Evolutionary conservation across 2,329 filamentous ascomycete species (phyloP).

Genomic region (Curvularia verruculosa): DNA sequence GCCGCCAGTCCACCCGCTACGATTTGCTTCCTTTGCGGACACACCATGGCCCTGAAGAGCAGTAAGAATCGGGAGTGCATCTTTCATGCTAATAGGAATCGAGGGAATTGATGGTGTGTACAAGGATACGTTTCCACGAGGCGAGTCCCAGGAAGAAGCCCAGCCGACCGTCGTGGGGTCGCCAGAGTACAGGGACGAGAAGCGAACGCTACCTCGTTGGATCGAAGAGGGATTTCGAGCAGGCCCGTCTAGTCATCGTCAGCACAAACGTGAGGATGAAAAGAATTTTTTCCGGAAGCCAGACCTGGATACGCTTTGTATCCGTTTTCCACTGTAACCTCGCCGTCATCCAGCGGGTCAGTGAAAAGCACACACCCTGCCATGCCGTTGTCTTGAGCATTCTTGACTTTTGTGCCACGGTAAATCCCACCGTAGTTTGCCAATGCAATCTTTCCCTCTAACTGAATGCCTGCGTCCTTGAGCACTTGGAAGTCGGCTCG

Average conservation of each 20-base stretch:
- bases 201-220: constrained; percentile 59
- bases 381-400: constrained; percentile 54
- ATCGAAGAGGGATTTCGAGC: constrained; percentile 55
- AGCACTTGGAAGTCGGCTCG: constrained; percentile 54
- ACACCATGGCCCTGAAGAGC: constrained; percentile 83
- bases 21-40: constrained; percentile 51
- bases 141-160: constrained; percentile 78
- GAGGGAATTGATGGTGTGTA: constrained; percentile 71
- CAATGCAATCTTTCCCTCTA: constrained; percentile 57
- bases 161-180: constrained; percentile 63
- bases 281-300: background rate
- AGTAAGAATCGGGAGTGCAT: constrained; percentile 79
- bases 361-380: constrained; percentile 53
- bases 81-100: constrained; percentile 80
- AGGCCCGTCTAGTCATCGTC: constrained; percentile 38
- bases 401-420: constrained; percentile 57
- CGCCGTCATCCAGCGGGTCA: constrained; percentile 55
- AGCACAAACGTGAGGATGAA: background rate
- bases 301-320: constrained; percentile 46
- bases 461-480: constrained; percentile 48
- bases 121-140: constrained; percentile 69
- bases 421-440: constrained; percentile 54
- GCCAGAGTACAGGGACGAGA: constrained; percentile 63
- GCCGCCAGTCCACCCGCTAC: constrained; percentile 46
- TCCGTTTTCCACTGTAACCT: constrained; percentile 49